These are phyloP conservation scores for Solanum commersonii DNA, from an alignment of 257 asterid genomes.

Conservation along the genomic window DNA sequence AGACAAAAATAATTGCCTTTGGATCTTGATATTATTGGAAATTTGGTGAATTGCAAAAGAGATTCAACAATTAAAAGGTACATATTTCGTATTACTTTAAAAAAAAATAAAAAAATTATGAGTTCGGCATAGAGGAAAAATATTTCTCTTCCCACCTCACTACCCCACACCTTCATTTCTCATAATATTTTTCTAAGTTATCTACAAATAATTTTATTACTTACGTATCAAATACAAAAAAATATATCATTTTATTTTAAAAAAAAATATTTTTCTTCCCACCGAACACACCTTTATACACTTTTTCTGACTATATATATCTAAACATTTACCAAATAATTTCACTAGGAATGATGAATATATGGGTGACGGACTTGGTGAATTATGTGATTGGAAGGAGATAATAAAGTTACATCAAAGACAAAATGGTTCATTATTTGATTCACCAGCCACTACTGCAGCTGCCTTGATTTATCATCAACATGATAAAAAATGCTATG, in stretches of 20 bases:
- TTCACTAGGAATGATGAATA: neutral
- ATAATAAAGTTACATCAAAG: neutral
- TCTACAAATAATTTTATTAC: too few species aligned
- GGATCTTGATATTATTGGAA: neutral
- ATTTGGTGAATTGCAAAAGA: neutral
- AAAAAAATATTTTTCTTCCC: too few species aligned
- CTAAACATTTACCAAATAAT: neutral
- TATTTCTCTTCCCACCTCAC: too few species aligned
- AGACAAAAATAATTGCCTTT: neutral
- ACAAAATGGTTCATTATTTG: conserved; percentile 22
- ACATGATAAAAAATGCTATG: conserved; percentile 11
- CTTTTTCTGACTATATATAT: neutral
- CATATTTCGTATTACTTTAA: neutral
- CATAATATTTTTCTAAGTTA: too few species aligned
- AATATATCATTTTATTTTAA: too few species aligned
- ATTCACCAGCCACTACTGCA: conserved; percentile 41
- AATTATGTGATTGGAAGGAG: conserved; percentile 5
- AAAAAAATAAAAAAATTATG: too few species aligned
- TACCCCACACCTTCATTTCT: too few species aligned
- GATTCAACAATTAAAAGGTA: neutral
- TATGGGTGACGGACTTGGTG: conserved; percentile 19
- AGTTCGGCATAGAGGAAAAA: too few species aligned
- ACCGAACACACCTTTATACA: neutral
- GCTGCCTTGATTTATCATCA: conserved; percentile 25
- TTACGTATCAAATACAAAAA: too few species aligned